Conservation (phyloP, 805 yeast genomes). For the Hanseniaspora lindneri region DNA sequence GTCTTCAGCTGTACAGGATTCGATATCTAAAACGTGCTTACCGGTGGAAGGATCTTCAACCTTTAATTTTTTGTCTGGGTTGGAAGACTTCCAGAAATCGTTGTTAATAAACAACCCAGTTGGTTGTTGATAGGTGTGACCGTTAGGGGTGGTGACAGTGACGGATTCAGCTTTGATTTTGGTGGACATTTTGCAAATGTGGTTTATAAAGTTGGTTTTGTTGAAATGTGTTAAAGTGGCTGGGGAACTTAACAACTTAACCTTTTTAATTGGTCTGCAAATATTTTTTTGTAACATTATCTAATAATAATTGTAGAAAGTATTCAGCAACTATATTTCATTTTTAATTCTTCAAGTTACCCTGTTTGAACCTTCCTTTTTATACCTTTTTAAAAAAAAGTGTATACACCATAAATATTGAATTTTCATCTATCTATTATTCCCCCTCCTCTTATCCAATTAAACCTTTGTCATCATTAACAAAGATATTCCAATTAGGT, state of each 20-base stretch:
- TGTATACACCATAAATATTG: no score
- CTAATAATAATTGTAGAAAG: no score
- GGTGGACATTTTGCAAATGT: conserved; percentile 9
- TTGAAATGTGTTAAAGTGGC: not conserved
- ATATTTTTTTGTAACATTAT: no score
- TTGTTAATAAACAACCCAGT: conserved; percentile 82
- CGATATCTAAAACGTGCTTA: conserved; percentile 46
- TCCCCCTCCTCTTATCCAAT: no score
- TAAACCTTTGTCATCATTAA: no score
- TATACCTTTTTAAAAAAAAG: no score
- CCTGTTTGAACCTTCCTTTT: no score
- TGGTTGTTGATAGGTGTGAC: conserved; percentile 60
- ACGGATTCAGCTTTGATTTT: conserved; percentile 27
- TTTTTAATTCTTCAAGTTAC: no score
- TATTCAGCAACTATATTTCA: no score
- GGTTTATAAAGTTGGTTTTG: not conserved
- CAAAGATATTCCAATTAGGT: no score
- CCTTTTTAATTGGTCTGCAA: not conserved
- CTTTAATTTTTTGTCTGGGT: conserved; percentile 43
- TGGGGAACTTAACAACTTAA: no score
- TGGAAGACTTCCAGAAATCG: conserved; percentile 49
- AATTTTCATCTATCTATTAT: no score
- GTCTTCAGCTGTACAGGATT: conserved; percentile 49
- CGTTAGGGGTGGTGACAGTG: conserved; percentile 51
- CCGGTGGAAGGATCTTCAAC: conserved; percentile 54